Base-by-base conservation (phyloP, 2,329 filamentous ascomycete species). In the Monosporascus sp. region DNA sequence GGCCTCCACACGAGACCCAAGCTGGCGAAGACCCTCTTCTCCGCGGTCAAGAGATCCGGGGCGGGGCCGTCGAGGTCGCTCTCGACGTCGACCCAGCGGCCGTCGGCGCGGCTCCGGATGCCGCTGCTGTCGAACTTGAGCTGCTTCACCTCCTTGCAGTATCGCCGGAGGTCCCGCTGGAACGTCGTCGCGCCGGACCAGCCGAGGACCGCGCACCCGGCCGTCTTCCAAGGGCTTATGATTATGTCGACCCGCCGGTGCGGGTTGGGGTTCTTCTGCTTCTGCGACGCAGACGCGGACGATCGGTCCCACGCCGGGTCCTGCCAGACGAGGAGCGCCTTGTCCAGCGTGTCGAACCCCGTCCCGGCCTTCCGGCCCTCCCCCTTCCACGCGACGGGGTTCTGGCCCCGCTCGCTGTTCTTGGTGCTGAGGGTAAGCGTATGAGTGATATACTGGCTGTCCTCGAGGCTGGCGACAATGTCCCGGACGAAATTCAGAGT, bases 61-160 rank as follows among this genome's bases (percentile, higher is more conserved):
- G 84, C 84, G 59, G 64, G 66, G 2, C 72, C 71, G 22, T 66
- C 64, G 1, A 66, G 65, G 51, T 64, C 79, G 66, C 75, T 87
- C 80, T 85, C 82, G 7, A 69, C 51, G 68, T 94, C 85, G n/a
- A 93, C 81, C 75, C 86, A 85, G 3, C 73, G 71, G 2, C 89
- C 90, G 51, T 85, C 83, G 8, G 64, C 69, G 8, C 86, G 77
- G 63, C 84, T 84, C 45, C 91, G 80, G 11, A 96, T 82, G 0
- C 94, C 94, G 64, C 90, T 95, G 58, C 88, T 94, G 66, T 97
- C 92, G 66, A 97, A 97, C 69, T 94, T 96, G 78, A 90, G 86
- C 0, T 77, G 77, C 62, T 82, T 85, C 53, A 80, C 77, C 38
- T 84, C 79, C 69, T 90, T 92, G 56, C 87, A 90, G 70, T 93